Percentiles rank a stretch among this genome's conserved stretches.
These are phyloP conservation scores for Chimonanthus praecox DNA, from an alignment of 164 flowering plant genomes.

Conservation along the genomic window DNA sequence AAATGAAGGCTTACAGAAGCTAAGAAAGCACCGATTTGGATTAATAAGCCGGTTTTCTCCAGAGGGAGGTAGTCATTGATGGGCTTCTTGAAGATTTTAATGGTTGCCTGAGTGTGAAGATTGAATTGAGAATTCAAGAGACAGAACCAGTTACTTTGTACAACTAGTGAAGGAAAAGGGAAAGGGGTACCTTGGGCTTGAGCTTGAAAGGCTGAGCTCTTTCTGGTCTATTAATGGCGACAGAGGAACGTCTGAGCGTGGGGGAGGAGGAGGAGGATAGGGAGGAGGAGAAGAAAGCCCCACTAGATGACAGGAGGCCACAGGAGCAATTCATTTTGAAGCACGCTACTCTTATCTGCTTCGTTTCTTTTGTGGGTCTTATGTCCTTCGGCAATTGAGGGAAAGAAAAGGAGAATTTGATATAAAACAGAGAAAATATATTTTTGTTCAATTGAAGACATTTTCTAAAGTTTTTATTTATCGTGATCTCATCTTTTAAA, in stretches of 20 bases:
- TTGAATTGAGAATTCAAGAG: neutral
- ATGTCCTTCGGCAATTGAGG: neutral
- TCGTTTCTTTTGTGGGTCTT: slow-evolving; percentile 3
- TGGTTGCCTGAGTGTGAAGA: slow-evolving; percentile 13
- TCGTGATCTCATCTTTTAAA: no score
- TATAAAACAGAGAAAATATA: no score
- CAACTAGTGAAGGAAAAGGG: neutral
- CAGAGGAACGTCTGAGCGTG: slow-evolving; percentile 14
- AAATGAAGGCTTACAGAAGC: slow-evolving; percentile 37
- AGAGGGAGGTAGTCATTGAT: slow-evolving; percentile 11
- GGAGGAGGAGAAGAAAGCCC: slow-evolving; percentile 33
- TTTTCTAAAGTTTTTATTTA: no score
- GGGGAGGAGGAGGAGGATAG: slow-evolving; percentile 1
- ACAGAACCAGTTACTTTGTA: no score
- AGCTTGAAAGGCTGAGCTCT: slow-evolving; percentile 12
- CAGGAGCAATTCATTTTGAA: slow-evolving; percentile 39
- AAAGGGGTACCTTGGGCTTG: slow-evolving; percentile 22
- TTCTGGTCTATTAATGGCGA: slow-evolving; percentile 18
- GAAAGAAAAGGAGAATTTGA: no score
- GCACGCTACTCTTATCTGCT: slow-evolving; percentile 18
- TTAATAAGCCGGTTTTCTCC: slow-evolving; percentile 28
- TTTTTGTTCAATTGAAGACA: no score
- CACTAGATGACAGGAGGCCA: slow-evolving; percentile 29
- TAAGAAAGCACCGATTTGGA: slow-evolving; percentile 51
- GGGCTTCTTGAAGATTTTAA: slow-evolving; percentile 10